Evolutionary conservation across 768 basidiomycete genomes (phyloP), one percentile per base, ranked within the genome.

Genomic region (Russula dissimulans): DNA sequence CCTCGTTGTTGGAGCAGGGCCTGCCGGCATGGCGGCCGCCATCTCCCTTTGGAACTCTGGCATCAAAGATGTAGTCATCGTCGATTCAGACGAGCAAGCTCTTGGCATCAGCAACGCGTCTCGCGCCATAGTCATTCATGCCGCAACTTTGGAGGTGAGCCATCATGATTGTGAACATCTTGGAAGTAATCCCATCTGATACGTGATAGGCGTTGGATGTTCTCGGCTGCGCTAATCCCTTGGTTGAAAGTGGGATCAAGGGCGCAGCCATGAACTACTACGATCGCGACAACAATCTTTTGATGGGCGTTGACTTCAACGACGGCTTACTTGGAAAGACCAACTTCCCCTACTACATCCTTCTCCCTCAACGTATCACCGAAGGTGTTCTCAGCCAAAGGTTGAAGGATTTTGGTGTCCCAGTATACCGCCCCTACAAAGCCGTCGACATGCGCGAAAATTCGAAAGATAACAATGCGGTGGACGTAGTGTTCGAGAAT

Each of bases 1-100:
- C 32, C 75, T 81, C 51, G 73, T 82, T 29, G 75, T 82, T 8
- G 80, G 79, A 32, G 78, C 78, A 29, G 80, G 81, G 17, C 81
- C 81, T 26, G 66, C 73, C 0, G 81, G 81, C 8, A 75, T 81
- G 52, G 71, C 77, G 0, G 68, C 73, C 45, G 81, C 80, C 26
- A 65, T 80, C 15, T 74, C 79, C n/a, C 75, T 82, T 8, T 65
- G 71, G 17, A 69, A 75, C 10, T 73, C 78, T 18, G 76, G 75
- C 2, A 72, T 74, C 48, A 67, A 59, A 31, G 75, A 80, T 38
- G 59, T 82, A 69, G 56, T 76, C 15, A 68, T 80, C 14, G 77
- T 81, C 3, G 80, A 82, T 56, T 72, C 71, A 32, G 29, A 67
- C 18, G 73, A 73, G 29, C 64, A 71, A 50, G 74, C 73, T 22